These are phyloP conservation scores for Aspergillus ostianus DNA, from an alignment of 495 filamentous ascomycete genomes.

Conservation along the genomic window DNA sequence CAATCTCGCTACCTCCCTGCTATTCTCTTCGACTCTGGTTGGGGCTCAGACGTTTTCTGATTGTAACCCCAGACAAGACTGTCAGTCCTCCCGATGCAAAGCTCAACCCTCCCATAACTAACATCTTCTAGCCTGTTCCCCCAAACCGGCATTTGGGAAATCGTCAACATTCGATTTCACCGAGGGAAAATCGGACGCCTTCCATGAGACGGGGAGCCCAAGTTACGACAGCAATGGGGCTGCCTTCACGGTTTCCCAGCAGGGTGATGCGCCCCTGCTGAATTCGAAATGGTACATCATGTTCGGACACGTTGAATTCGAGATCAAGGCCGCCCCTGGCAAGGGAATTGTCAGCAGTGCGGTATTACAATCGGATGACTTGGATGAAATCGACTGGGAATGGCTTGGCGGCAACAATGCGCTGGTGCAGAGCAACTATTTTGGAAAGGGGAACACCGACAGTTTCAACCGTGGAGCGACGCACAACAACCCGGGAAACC, in stretches of 20 bases:
- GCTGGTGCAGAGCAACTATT: constrained; percentile 77
- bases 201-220: constrained; percentile 62
- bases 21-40: constrained; percentile 35
- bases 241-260: constrained; percentile 76
- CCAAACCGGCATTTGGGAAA: constrained; percentile 79
- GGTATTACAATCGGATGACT: constrained; percentile 77
- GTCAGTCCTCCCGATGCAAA: background rate
- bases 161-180: constrained; percentile 80
- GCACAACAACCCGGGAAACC: constrained; percentile 50
- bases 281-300: constrained; percentile 73
- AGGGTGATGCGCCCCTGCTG: constrained; percentile 82
- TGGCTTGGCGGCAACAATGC: constrained; percentile 67
- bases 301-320: constrained; percentile 62
- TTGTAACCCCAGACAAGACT: constrained; percentile 55
- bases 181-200: constrained; percentile 63
- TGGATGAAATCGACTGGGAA: constrained; percentile 92
- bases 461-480: constrained; percentile 62
- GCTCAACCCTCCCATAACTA: constrained; percentile 2
- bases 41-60: constrained; percentile 21
- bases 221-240: constrained; percentile 76
- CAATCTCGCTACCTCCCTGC: constrained; percentile 7
- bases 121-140: constrained; percentile 56
- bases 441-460: constrained; percentile 75
- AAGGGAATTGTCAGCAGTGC: constrained; percentile 70
- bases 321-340: constrained; percentile 60